Evolutionary conservation across 2,329 filamentous ascomycete genomes (phyloP).

Genomic region (Penicillium fuscoglaucum): DNA sequence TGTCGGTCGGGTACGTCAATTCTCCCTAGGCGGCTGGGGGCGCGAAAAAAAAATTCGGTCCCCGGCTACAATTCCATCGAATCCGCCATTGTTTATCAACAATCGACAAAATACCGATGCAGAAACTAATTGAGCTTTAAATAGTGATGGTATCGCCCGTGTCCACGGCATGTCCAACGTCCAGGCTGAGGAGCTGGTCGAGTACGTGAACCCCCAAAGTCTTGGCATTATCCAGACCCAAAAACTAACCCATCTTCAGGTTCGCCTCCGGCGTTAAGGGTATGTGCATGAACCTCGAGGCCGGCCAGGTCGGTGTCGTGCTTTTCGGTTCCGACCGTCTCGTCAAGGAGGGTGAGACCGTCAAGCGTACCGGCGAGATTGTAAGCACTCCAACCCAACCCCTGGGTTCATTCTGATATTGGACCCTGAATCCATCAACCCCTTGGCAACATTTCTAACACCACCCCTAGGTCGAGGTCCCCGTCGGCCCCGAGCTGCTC

Average conservation of each 20-base stretch:
- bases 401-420: conserved; percentile 9
- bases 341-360: conserved; percentile 98
- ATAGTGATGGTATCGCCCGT: conserved; percentile 99
- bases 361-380: conserved; percentile 99
- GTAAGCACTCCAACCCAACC: conserved; percentile 58
- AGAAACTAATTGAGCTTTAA: conserved; percentile 25
- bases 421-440: not conserved
- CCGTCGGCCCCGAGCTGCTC: conserved; percentile 87
- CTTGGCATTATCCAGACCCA: conserved; percentile 19
- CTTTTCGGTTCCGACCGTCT: conserved; percentile 99
- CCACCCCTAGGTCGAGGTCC: conserved; percentile 77
- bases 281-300: conserved; percentile 99
- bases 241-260: conserved; percentile 53
- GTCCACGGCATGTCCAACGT: conserved; percentile 99
- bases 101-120: conserved; percentile 9
- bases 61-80: conserved; percentile 30
- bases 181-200: conserved; percentile 99
- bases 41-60: conserved; percentile 35
- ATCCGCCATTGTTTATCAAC: conserved; percentile 18
- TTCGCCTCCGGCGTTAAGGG: conserved; percentile 99
- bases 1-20: conserved; percentile 90
- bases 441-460: conserved; percentile 16
- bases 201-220: conserved; percentile 65
- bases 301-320: conserved; percentile 99
- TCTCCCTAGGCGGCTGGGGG: conserved; percentile 18